Evolutionary conservation across 495 filamentous ascomycete genomes (phyloP).

Genomic region (Rhypophila decipiens): DNA sequence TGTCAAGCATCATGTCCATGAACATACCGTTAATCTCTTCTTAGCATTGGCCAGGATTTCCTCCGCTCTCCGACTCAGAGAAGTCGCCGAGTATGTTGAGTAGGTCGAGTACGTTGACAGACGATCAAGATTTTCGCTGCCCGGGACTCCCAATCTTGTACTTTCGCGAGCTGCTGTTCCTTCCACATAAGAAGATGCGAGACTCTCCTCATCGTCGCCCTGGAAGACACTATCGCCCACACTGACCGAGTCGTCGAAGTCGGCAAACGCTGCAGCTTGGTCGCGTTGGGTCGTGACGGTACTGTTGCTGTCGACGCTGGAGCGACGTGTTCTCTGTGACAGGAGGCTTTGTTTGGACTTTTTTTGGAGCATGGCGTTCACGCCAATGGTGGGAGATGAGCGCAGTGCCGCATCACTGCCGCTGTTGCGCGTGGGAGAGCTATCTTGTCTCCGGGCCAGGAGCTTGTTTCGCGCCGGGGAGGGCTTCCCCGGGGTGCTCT

Average conservation of each 20-base stretch:
- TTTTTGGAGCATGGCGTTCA: slow-evolving; percentile 26
- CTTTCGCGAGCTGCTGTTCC: slow-evolving; percentile 22
- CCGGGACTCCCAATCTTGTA: slow-evolving; percentile 16
- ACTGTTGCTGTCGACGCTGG: slow-evolving; percentile 43
- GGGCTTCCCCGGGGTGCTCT: slow-evolving; percentile 41
- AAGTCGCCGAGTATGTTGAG: slow-evolving; percentile 57
- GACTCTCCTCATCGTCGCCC: slow-evolving; percentile 53
- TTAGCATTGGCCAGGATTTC: slow-evolving; percentile 88
- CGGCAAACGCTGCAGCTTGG: slow-evolving; percentile 35
- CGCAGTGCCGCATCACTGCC: slow-evolving; percentile 18
- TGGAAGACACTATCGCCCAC: slow-evolving; percentile 53
- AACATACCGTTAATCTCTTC: slow-evolving; percentile 66
- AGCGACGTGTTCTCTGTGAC: slow-evolving; percentile 30
- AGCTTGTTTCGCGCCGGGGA: slow-evolving; percentile 16
- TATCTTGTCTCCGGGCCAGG: slow-evolving; percentile 1
- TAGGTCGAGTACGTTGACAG: slow-evolving; percentile 51
- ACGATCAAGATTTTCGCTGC: slow-evolving; percentile 23
- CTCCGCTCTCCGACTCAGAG: slow-evolving; percentile 77
- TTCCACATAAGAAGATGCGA: slow-evolving; percentile 44
- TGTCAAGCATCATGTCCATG: background rate
- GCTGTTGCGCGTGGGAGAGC: slow-evolving; percentile 16
- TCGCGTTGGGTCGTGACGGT: slow-evolving; percentile 45
- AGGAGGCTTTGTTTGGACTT: slow-evolving; percentile 31
- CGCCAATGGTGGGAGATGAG: slow-evolving; percentile 32
- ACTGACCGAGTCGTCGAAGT: slow-evolving; percentile 51